Percentiles rank a stretch among this genome's conserved stretches.
Conservation (phyloP, 176 grass and related monocot genomes). For the Oryza meyeriana region DNA sequence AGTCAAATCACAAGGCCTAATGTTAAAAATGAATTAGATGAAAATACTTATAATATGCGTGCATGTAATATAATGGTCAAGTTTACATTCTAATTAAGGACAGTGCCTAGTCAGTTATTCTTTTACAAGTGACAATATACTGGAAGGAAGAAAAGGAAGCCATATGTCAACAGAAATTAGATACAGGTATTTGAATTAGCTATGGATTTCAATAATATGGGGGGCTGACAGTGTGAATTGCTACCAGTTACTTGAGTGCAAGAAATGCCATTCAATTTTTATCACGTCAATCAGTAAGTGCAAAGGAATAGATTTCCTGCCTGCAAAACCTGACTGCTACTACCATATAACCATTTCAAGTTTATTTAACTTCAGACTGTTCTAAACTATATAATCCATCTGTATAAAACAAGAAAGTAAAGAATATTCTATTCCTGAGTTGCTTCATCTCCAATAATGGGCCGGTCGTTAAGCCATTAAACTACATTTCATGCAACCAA, state of each 20-base stretch:
- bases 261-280: neutral
- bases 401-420: neutral
- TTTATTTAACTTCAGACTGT: neutral
- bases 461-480: neutral
- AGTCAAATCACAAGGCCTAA: slow-evolving; percentile 36
- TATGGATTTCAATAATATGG: neutral
- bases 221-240: neutral
- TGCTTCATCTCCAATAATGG: neutral
- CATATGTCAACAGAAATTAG: slow-evolving; percentile 1
- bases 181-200: neutral
- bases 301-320: neutral
- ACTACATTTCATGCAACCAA: neutral
- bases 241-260: neutral
- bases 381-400: neutral
- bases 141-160: neutral
- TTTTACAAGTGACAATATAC: neutral
- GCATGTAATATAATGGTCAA: neutral
- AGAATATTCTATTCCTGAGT: neutral
- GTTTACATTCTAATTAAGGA: neutral
- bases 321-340: neutral
- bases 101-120: neutral
- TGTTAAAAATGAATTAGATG: slow-evolving; percentile 15
- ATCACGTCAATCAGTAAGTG: neutral
- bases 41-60: neutral
- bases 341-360: slow-evolving; percentile 6